Conservation (phyloP, 305 asterid species). For the Fraxinus latifolia region DNA sequence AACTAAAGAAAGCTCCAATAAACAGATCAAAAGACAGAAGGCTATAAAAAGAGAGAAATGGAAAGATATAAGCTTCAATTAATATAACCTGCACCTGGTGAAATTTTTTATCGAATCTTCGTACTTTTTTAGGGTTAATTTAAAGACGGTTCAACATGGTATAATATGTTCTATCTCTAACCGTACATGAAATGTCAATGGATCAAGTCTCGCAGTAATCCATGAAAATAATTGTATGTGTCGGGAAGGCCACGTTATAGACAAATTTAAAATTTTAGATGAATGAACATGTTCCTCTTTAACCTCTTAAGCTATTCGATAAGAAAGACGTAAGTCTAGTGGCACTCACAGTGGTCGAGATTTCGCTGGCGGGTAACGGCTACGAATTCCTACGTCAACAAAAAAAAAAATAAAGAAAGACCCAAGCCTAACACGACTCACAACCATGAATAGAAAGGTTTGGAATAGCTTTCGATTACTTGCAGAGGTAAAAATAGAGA, state of each 20-base stretch:
- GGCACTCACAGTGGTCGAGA: too few species aligned
- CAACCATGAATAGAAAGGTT: constrained; percentile 26
- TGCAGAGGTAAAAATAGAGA: constrained; percentile 26
- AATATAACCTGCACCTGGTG: not conserved
- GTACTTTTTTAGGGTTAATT: not conserved
- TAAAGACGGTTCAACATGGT: not conserved
- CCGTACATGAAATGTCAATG: not conserved
- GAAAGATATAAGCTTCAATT: not conserved
- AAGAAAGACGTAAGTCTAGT: not conserved
- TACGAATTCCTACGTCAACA: too few species aligned
- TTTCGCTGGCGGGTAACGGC: too few species aligned
- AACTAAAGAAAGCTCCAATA: not conserved
- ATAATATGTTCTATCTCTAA: not conserved
- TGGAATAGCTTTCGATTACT: constrained; percentile 46
- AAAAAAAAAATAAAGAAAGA: too few species aligned
- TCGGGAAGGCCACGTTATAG: not conserved
- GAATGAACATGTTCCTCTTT: not conserved
- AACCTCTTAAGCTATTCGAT: not conserved
- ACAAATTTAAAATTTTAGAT: too few species aligned
- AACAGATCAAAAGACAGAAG: not conserved
- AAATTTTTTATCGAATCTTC: not conserved
- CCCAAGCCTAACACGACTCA: not conserved
- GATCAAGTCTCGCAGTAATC: not conserved
- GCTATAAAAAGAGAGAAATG: not conserved
- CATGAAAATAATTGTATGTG: not conserved